Evolutionary conservation across 1,284 basidiomycete species (phyloP).

Genomic region (Sanguinoderma infundibulare): DNA sequence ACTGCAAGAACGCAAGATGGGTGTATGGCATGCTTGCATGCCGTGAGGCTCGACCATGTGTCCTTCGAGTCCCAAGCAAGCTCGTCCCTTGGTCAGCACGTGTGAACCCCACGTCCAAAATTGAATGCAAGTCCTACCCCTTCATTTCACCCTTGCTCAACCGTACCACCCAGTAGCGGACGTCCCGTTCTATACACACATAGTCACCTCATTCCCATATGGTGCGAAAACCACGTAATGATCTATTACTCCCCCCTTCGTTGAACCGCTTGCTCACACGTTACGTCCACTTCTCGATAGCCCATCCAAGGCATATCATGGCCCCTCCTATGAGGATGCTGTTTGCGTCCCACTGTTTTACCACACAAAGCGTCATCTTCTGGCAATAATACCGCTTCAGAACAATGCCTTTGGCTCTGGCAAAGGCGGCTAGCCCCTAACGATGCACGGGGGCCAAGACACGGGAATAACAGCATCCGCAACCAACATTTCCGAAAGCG

Average conservation of each 20-base stretch:
- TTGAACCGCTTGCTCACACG: slow-evolving; percentile 17
- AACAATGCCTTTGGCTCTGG: too few relatives aligned
- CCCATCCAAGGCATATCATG: background rate
- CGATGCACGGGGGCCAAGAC: background rate
- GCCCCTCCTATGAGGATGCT: background rate
- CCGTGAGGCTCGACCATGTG: background rate
- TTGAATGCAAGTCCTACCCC: slow-evolving; percentile 13
- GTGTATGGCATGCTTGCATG: background rate
- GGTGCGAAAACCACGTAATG: slow-evolving; percentile 12
- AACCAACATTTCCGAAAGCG: background rate
- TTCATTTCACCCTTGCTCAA: slow-evolving; percentile 14
- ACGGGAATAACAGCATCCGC: slow-evolving; percentile 21
- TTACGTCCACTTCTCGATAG: slow-evolving; percentile 6
- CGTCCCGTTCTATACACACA: slow-evolving; percentile 4
- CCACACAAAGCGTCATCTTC: too few relatives aligned
- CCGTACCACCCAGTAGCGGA: slow-evolving; percentile 4
- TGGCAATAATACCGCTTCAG: too few relatives aligned
- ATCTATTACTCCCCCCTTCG: background rate
- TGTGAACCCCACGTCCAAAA: slow-evolving; percentile 19
- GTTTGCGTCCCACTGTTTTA: too few relatives aligned
- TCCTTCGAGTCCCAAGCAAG: background rate
- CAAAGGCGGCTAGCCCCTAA: too few relatives aligned
- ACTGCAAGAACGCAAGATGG: background rate
- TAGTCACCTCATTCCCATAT: slow-evolving; percentile 13
- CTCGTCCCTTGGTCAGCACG: slow-evolving; percentile 23